These are phyloP conservation scores for Eucalyptus pumila DNA, from an alignment of 345 rosid species.

Conservation along the genomic window DNA sequence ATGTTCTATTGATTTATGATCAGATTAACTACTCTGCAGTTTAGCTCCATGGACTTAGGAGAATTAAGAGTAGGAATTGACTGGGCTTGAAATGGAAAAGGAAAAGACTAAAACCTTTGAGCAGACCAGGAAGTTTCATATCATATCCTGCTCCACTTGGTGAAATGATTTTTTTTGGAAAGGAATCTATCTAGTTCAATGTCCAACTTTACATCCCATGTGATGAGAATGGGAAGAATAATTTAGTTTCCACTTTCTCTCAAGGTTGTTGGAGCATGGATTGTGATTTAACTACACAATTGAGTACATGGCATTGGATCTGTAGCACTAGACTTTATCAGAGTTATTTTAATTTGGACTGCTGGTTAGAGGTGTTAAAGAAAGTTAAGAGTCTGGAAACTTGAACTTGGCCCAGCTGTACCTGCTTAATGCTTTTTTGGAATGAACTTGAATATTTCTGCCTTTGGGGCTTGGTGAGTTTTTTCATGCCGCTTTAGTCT, in stretches of 20 bases:
- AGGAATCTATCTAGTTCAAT: not conserved
- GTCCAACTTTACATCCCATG: not conserved
- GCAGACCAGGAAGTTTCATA: not conserved
- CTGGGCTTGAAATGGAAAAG: not conserved
- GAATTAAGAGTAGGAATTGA: not conserved
- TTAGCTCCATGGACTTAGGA: not conserved
- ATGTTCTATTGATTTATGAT: not conserved
- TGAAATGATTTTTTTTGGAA: not conserved
- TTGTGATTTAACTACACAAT: not conserved
- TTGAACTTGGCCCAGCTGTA: not conserved
- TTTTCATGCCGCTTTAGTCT: not conserved
- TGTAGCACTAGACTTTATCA: not conserved
- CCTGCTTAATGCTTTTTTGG: not conserved
- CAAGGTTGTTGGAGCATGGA: not conserved
- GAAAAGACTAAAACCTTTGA: not conserved
- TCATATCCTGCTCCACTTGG: not conserved
- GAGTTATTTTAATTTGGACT: not conserved
- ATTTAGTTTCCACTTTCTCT: not conserved
- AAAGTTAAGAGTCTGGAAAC: not conserved
- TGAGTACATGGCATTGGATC: not conserved
- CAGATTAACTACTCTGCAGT: not conserved
- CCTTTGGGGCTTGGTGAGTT: not conserved
- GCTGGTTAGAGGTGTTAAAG: not conserved
- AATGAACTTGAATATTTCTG: not conserved
- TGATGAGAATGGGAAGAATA: not conserved